These are phyloP conservation scores for Xerocomus tenax DNA, from an alignment of 1,284 basidiomycete species.

Conservation along the genomic window DNA sequence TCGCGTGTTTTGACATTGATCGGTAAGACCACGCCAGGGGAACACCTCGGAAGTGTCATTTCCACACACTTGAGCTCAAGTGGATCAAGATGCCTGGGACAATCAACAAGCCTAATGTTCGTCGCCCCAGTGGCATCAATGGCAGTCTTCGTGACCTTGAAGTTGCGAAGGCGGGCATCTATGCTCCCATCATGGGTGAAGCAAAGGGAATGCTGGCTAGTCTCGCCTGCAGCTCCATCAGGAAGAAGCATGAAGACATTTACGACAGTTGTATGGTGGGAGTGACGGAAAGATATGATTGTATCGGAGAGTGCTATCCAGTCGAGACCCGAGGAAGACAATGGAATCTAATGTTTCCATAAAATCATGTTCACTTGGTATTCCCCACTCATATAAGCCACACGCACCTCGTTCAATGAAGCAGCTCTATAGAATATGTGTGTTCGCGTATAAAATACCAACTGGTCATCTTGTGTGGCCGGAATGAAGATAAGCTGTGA, in stretches of 20 bases:
- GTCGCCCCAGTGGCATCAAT: not conserved
- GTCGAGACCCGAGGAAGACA: not conserved
- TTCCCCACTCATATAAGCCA: not conserved
- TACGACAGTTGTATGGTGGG: not conserved
- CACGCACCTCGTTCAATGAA: not conserved
- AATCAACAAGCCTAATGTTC: not conserved
- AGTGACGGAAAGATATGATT: not conserved
- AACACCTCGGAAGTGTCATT: not conserved
- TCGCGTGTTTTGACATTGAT: too few relatives aligned
- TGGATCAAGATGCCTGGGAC: not conserved
- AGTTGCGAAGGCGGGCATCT: not conserved
- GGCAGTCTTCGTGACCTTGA: not conserved
- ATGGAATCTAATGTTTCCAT: not conserved
- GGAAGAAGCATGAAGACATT: not conserved
- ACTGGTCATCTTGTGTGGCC: not conserved
- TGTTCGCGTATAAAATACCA: not conserved
- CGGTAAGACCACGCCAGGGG: not conserved
- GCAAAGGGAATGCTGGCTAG: not conserved
- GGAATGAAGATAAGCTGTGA: not conserved
- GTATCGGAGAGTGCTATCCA: not conserved
- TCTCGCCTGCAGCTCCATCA: not conserved
- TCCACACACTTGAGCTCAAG: not conserved
- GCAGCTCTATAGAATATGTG: not conserved
- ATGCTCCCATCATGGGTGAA: not conserved
- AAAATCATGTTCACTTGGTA: not conserved